A percentile compares a stretch with the other conserved stretches of the same genome.
Evolutionary conservation across 1,284 basidiomycete genomes (phyloP).

Genomic region (Ustilago trichophora): DNA sequence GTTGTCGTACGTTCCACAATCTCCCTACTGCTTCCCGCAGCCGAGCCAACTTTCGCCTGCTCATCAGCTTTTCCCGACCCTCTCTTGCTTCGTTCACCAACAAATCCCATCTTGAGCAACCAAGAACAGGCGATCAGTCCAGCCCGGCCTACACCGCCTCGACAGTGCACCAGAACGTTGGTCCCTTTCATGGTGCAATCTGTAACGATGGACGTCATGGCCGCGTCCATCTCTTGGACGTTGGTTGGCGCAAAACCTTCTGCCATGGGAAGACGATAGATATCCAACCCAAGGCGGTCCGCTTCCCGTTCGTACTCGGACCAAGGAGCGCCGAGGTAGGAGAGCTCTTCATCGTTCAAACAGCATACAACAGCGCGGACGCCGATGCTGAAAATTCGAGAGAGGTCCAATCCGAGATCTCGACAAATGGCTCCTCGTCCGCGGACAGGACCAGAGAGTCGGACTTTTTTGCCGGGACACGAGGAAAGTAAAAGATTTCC

Average conservation of each 20-base stretch:
- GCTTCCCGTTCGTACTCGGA: conserved; percentile 77
- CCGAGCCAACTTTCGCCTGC: too few species aligned
- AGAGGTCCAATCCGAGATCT: conserved; percentile 81
- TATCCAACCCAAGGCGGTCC: conserved; percentile 75
- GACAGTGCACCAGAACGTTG: conserved; percentile 86
- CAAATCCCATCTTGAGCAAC: conserved; percentile 88
- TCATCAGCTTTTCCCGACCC: neutral
- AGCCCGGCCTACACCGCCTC: conserved; percentile 93
- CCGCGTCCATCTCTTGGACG: conserved; percentile 80
- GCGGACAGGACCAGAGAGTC: conserved; percentile 80
- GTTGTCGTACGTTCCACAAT: conserved; percentile 19
- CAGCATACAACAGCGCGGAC: conserved; percentile 86
- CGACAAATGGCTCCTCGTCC: conserved; percentile 85
- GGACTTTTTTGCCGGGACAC: conserved; percentile 96
- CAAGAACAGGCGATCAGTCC: conserved; percentile 91
- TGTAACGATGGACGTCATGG: conserved; percentile 77
- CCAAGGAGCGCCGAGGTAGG: conserved; percentile 85
- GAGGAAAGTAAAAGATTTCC: conserved; percentile 92
- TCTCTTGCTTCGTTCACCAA: conserved; percentile 37
- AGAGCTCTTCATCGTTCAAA: conserved; percentile 84
- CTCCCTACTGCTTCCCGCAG: too few species aligned
- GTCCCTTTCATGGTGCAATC: conserved; percentile 80
- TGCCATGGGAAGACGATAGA: conserved; percentile 82
- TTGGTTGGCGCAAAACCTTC: conserved; percentile 87
- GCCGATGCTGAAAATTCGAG: conserved; percentile 78